Conservation (phyloP, 2,329 filamentous ascomycete genomes). For the Aaosphaeria pasadenensis region DNA sequence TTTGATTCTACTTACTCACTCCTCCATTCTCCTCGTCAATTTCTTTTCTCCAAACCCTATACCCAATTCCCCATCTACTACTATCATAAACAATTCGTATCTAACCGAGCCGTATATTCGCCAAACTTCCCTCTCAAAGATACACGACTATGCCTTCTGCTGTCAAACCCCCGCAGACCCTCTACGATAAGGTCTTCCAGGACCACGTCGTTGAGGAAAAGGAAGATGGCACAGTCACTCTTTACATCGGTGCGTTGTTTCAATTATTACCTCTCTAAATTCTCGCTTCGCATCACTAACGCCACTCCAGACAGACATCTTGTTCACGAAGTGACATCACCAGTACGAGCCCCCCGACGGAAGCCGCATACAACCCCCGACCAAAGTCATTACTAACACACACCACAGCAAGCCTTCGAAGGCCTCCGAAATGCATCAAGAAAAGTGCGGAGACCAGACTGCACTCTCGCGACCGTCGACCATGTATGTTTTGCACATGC, state of each 20-base stretch:
- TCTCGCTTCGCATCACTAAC: conserved; percentile 16
- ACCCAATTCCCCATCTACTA: neutral
- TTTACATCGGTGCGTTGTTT: conserved; percentile 77
- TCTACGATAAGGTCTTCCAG: conserved; percentile 97
- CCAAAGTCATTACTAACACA: no score
- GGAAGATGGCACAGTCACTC: conserved; percentile 84
- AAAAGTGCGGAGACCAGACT: conserved; percentile 88
- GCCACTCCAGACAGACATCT: conserved; percentile 74
- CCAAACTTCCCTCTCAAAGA: neutral
- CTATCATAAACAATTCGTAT: neutral
- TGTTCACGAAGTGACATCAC: conserved; percentile 97
- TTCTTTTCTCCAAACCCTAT: neutral
- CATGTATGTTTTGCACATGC: conserved; percentile 64
- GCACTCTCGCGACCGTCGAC: conserved; percentile 93
- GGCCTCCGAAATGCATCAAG: conserved; percentile 86
- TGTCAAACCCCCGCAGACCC: conserved; percentile 70
- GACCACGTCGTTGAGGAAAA: conserved; percentile 95
- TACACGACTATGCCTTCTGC: conserved; percentile 67
- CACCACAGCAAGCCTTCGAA: conserved; percentile 84
- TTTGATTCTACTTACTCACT: neutral
- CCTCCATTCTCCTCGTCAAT: neutral
- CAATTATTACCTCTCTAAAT: neutral
- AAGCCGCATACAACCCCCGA: neutral
- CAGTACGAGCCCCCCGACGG: conserved; percentile 54
- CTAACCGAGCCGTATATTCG: neutral